Base-by-base conservation (phyloP, 345 rosid species). In the Alliaria petiolata region DNA sequence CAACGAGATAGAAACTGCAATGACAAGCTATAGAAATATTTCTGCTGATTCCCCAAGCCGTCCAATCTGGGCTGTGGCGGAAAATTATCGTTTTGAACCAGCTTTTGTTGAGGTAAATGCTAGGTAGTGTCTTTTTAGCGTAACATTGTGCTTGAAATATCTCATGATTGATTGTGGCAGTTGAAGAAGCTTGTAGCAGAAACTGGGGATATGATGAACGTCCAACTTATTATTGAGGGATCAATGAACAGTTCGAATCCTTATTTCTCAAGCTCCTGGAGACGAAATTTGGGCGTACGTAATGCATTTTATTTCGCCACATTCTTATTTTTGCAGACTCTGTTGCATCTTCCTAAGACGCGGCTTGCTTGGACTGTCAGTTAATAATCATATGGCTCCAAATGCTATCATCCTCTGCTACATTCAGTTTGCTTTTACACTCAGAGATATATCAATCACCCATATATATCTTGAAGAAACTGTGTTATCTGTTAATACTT, bases 211-310 rank as follows among this genome's bases (percentile, higher is more conserved):
- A 84, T 93, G 91, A 91, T 89, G 92, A 86, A 70, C 52, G 91
- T 91, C 78, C 92, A 93, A 83, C 86, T 91, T 68, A 83, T 91
- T 40, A 79, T 91, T 75, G 98, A 93, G 87, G 96, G 95, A 76
- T 93, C 98, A 33, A 91, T 91, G 96, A 87, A 91, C 76, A 87
- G 95, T 79, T 80, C 88, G 28, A 93, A 93, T 71, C 98, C 97
- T 44, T 93, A 93, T 78, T 93, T 93, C 83, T 85, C 96, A 30
- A 93, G 97, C 82, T 84, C 95, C 22, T 93, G 98, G 98, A 82
- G 97, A 80, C 85, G 96, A 45, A 81, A 82, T 66, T 86, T 91
- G 70, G 78, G 77, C 6, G 98, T 93, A 81, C 30, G 89, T 82
- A 12, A n/a, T 71, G 42, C 25, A 15, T 20, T 59, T 44, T 44